A percentile compares a stretch with the other conserved stretches of the same genome.
These are phyloP conservation scores for Aspergillus melleus DNA, from an alignment of 2,329 filamentous ascomycete species.

Conservation along the genomic window DNA sequence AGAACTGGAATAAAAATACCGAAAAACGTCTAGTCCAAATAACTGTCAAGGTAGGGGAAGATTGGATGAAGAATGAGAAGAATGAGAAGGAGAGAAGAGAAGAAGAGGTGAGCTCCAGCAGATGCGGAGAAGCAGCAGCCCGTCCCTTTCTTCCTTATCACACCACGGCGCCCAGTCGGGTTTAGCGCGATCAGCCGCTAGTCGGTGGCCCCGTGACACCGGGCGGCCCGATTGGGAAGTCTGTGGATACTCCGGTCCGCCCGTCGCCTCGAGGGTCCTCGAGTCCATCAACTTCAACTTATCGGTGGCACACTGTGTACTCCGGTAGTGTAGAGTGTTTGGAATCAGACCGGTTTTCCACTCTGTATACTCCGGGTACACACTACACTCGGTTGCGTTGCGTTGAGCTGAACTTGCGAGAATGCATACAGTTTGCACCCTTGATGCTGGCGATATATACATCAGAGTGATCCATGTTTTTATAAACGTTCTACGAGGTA, in stretches of 20 bases:
- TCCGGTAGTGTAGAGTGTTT: no score
- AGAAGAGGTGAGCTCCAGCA: slow-evolving; percentile 13
- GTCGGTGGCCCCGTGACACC: background rate
- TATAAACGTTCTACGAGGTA: no score
- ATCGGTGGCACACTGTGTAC: no score
- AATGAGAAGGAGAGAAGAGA: background rate
- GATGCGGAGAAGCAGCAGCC: slow-evolving; percentile 14
- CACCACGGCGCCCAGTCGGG: background rate
- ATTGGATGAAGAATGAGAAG: background rate
- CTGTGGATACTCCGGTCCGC: background rate
- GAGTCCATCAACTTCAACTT: no score
- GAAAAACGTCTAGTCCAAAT: background rate
- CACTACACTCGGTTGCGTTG: no score
- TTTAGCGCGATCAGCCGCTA: background rate
- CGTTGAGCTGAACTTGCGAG: no score
- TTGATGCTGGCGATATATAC: no score
- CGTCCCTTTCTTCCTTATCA: background rate
- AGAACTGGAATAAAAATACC: slow-evolving; percentile 8
- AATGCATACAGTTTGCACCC: no score
- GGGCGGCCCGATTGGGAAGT: background rate
- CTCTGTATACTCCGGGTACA: no score
- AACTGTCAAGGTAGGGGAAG: background rate
- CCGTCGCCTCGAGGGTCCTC: no score
- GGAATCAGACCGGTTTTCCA: no score
- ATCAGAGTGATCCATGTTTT: no score